Evolutionary conservation across 2,329 filamentous ascomycete genomes (phyloP).

Genomic region (Phyllosticta citribraziliensis): DNA sequence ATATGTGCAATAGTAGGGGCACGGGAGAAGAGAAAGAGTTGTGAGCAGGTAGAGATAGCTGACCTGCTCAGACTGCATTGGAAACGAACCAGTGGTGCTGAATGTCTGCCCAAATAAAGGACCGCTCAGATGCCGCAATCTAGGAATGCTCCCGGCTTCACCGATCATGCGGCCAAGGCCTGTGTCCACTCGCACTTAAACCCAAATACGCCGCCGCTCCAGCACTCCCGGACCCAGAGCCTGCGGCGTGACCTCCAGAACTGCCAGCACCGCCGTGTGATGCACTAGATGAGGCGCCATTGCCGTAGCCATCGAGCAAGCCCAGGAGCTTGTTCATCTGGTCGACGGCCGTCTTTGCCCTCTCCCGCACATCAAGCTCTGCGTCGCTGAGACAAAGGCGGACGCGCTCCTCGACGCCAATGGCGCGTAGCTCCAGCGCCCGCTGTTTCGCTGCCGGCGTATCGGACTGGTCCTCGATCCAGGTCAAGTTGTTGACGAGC

Average conservation of each 20-base stretch:
- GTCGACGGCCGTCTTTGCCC: constrained; percentile 69
- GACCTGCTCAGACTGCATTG: no score
- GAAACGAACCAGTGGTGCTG: no score
- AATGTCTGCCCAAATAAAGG: no score
- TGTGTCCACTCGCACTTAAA: not conserved
- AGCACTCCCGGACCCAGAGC: not conserved
- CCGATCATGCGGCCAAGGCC: not conserved
- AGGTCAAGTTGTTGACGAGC: constrained; percentile 77
- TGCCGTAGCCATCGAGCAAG: not conserved
- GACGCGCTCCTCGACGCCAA: constrained; percentile 59
- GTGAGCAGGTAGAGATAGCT: no score
- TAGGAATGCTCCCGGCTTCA: not conserved
- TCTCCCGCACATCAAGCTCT: constrained; percentile 73
- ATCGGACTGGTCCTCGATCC: constrained; percentile 66
- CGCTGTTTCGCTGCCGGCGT: constrained; percentile 55
- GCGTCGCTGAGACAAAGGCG: constrained; percentile 57
- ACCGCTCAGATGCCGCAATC: no score
- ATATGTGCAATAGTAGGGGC: no score
- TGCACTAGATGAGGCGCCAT: not conserved
- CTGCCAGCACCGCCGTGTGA: not conserved
- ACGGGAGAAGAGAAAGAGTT: no score
- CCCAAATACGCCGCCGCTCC: not conserved
- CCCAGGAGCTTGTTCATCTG: constrained; percentile 32
- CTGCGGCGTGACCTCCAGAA: not conserved
- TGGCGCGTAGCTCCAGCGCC: constrained; percentile 55